Evolutionary conservation across 148 eudicot genomes (phyloP), one percentile per base, ranked within the genome.

Genomic region (Chenopodium suecicum): DNA sequence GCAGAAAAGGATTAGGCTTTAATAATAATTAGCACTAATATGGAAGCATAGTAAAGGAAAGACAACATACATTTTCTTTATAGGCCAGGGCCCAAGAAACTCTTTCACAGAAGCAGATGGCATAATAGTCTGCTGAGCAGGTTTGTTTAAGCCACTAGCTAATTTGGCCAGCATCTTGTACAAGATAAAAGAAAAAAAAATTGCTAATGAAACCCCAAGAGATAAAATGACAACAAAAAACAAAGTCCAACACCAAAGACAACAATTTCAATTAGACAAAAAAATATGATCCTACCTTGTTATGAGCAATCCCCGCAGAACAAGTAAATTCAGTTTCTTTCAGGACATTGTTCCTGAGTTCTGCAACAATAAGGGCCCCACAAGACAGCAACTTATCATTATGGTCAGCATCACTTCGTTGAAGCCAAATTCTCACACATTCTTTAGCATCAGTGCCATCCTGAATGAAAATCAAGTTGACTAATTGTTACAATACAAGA

Each of bases 81-180:
- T 87, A n/a, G 98, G 98, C 75, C 94, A 86, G 79, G 90, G 73
- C 75, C 82, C 90, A 77, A 95, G 98, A 83, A 95, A 87, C 76
- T 88, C 87, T 78, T 87, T 87, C 34, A 95, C 93, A 80, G 96
- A 89, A 65, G 91, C 87, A 75, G 85, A 85, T 31, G 92, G 95
- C 78, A 95, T 97, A 77, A 92, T 83, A 78, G 98, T 95, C 88
- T 95, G 98, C 74, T 95, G 97, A 74, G 96, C 98, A 83, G 98
- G 98, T 87, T 95, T 95, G 88, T 95, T 91, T 92, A 95, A 93
- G 75, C 97, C 97, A 88, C 98, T 95, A 46, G 91, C 94, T 79
- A 93, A 88, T 86, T 95, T 93, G 10, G 97, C 98, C 82, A 95
- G 89, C 97, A 95, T 93, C 94, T 95, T 89, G 73, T 72, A 79